Conservation (phyloP, 345 rosid genomes). For the Odontarrhena argentea region DNA sequence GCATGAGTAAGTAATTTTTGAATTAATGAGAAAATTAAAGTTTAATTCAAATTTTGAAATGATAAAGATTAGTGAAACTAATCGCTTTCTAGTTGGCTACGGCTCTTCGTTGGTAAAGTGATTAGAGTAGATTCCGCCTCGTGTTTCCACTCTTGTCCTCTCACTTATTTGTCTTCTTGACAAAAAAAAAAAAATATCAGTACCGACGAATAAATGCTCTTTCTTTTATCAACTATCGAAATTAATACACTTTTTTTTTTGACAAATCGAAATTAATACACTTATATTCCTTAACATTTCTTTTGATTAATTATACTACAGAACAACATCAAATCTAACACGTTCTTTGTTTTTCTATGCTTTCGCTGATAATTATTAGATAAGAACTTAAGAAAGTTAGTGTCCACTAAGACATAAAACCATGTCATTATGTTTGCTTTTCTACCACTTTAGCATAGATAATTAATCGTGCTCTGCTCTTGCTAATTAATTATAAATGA, state of each 20-base stretch:
- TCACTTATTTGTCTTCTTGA: constrained; percentile 14
- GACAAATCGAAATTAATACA: constrained; percentile 3
- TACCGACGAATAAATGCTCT: constrained; percentile 23
- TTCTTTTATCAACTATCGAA: not conserved
- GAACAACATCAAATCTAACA: not conserved
- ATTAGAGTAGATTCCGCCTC: constrained; percentile 21
- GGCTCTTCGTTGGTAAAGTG: not conserved
- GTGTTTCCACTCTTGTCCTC: constrained; percentile 11
- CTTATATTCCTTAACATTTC: not conserved
- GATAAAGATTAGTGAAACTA: constrained; percentile 21
- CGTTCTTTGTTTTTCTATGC: not conserved
- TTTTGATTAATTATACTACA: not conserved
- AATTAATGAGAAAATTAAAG: not conserved
- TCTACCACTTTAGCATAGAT: constrained; percentile 7
- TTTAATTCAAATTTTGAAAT: not conserved
- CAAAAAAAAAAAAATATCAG: constrained; percentile 15
- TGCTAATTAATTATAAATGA: not conserved
- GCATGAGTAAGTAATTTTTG: not conserved
- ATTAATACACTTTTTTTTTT: no score
- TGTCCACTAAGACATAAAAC: constrained; percentile 17
- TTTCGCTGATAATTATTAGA: not conserved
- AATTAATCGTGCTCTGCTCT: not conserved
- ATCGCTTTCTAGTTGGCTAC: constrained; percentile 4
- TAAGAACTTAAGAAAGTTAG: constrained; percentile 14
- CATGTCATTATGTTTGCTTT: constrained; percentile 2